These are phyloP conservation scores for Aspergillus tamarii DNA, from an alignment of 2,329 filamentous ascomycete species.

Conservation along the genomic window DNA sequence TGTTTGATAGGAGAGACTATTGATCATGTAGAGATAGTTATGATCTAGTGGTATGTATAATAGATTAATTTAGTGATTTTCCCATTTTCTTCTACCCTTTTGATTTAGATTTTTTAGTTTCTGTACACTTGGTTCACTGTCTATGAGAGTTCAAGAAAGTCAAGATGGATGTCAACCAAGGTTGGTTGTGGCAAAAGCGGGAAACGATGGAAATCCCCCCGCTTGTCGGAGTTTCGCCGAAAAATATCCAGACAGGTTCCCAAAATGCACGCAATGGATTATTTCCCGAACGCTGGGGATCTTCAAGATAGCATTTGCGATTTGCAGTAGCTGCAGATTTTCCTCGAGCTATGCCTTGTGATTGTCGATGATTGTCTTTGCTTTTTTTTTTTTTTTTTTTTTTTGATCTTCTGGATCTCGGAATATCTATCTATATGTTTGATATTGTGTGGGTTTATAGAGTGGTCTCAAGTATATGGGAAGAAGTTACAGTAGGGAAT, in stretches of 20 bases:
- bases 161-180: neutral
- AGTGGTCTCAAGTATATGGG: neutral
- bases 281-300: slow-evolving; percentile 4
- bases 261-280: neutral
- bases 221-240: slow-evolving; percentile 1
- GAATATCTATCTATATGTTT: neutral
- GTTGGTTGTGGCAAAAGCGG: neutral
- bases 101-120: neutral
- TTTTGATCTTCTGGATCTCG: neutral
- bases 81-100: neutral
- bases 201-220: neutral
- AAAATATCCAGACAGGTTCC: neutral
- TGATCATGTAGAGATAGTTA: neutral
- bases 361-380: neutral
- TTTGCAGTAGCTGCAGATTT: slow-evolving; percentile 6
- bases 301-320: slow-evolving; percentile 6
- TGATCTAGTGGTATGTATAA: neutral
- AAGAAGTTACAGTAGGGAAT: neutral
- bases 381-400: neutral
- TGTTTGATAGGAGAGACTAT: neutral
- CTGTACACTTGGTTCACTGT: neutral
- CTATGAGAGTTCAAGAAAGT: neutral
- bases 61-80: neutral
- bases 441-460: neutral
- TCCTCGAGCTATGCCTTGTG: neutral